These are phyloP conservation scores for Dicorynia guianensis DNA, from an alignment of 306 rosid species.

Conservation along the genomic window DNA sequence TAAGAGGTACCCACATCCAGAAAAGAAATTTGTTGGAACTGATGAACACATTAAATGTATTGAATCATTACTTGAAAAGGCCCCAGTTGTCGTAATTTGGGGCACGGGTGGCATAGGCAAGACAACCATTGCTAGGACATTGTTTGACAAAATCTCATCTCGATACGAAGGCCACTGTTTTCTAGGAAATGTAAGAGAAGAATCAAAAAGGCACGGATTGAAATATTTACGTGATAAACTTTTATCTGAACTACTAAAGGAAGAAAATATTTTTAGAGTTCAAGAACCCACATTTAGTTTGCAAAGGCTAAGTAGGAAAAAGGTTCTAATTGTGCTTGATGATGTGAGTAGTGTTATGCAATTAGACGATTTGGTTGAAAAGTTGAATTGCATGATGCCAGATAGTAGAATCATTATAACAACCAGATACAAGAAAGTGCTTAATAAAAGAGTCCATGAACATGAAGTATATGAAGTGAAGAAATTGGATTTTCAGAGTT, in stretches of 20 bases:
- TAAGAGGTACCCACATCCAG: too few relatives aligned
- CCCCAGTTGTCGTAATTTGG: too few relatives aligned
- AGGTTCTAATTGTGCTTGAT: conserved; percentile 15
- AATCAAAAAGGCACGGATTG: background rate
- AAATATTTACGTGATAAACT: background rate
- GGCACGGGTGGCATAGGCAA: background rate
- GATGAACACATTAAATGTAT: too few relatives aligned
- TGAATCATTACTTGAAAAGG: background rate
- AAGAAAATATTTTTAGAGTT: background rate
- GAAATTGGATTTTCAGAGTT: conserved; percentile 2
- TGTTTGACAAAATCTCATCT: background rate
- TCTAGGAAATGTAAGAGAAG: background rate
- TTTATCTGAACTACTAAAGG: background rate
- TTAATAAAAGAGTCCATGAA: background rate
- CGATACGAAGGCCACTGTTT: background rate
- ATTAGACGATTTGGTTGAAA: background rate
- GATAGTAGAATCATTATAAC: background rate
- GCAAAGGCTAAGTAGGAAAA: background rate
- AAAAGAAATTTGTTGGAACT: too few relatives aligned
- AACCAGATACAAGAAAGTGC: background rate
- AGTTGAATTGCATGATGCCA: background rate
- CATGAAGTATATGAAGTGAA: background rate
- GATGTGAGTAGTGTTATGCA: background rate
- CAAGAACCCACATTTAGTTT: background rate
- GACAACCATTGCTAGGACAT: background rate